phyloP scores from a whole-genome alignment of 495 filamentous ascomycete species.

The Mycothermus thermophilus region DNA sequence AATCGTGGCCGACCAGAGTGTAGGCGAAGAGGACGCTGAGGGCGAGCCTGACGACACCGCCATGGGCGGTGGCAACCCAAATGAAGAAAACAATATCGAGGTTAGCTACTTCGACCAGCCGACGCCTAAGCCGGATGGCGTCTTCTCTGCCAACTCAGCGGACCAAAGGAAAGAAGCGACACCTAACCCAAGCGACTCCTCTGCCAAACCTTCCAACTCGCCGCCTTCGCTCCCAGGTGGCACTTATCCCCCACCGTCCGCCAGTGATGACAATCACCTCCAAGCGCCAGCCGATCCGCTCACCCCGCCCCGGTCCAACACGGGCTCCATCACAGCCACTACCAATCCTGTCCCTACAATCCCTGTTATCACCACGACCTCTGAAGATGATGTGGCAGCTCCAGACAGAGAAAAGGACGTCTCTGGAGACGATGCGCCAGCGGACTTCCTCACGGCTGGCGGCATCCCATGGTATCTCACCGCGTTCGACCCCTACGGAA shows the following conservation, averaged over 20 bases:
- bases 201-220: conserved; percentile 22
- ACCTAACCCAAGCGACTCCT: conserved; percentile 17
- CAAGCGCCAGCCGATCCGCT: conserved; percentile 21
- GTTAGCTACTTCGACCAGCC: conserved; percentile 23
- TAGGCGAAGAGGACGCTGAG: conserved; percentile 12
- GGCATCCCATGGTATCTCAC: conserved; percentile 84
- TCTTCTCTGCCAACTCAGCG: conserved; percentile 9
- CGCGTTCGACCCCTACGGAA: conserved; percentile 65
- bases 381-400: not conserved
- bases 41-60: conserved; percentile 6
- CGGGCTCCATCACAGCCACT: not conserved
- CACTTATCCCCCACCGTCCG: conserved; percentile 1
- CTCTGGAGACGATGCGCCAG: conserved; percentile 16
- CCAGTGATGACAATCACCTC: not conserved
- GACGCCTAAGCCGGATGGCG: conserved; percentile 21
- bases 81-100: conserved; percentile 25
- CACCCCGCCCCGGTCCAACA: conserved; percentile 35
- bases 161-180: conserved; percentile 8
- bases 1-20: conserved; percentile 24
- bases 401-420: not conserved
- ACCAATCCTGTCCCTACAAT: not conserved
- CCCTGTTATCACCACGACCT: not conserved
- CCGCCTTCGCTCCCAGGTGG: conserved; percentile 25
- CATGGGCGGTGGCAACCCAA: conserved; percentile 12
- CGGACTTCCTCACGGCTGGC: conserved; percentile 49